These are phyloP conservation scores for Gynochthodes officinalis DNA, from an alignment of 257 asterid species.

Conservation along the genomic window DNA sequence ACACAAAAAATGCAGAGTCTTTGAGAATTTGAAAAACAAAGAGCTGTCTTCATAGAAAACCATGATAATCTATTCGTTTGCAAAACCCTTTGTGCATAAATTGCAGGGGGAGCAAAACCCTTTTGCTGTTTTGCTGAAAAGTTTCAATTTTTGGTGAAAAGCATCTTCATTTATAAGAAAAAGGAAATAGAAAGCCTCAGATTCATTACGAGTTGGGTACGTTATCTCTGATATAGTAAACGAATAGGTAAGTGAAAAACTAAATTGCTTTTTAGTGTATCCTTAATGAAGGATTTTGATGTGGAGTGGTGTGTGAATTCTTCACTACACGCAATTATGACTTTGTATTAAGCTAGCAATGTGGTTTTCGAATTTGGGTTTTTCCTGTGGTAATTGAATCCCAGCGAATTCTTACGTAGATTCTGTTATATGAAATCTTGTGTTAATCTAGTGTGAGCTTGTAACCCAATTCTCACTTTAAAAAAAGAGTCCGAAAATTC, in stretches of 20 bases:
- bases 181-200: neutral
- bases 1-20: neutral
- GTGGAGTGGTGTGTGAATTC: neutral
- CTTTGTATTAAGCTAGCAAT: neutral
- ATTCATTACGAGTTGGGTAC: neutral
- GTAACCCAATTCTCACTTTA: neutral
- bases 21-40: neutral
- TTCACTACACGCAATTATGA: neutral
- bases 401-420: conserved; percentile 6
- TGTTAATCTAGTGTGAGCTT: neutral
- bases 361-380: neutral
- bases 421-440: too few relatives aligned
- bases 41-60: neutral
- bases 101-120: neutral
- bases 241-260: neutral
- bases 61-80: neutral
- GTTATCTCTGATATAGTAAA: neutral
- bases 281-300: neutral
- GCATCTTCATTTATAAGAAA: neutral
- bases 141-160: neutral
- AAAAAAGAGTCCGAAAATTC: too few relatives aligned
- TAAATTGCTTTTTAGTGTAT: neutral
- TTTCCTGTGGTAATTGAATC: neutral
- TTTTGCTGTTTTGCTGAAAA: neutral
- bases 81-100: neutral